A percentile compares a stretch with the other conserved stretches of the same genome.
These are phyloP conservation scores for Peziza echinospora DNA, from an alignment of 495 filamentous ascomycete genomes.

Conservation along the genomic window DNA sequence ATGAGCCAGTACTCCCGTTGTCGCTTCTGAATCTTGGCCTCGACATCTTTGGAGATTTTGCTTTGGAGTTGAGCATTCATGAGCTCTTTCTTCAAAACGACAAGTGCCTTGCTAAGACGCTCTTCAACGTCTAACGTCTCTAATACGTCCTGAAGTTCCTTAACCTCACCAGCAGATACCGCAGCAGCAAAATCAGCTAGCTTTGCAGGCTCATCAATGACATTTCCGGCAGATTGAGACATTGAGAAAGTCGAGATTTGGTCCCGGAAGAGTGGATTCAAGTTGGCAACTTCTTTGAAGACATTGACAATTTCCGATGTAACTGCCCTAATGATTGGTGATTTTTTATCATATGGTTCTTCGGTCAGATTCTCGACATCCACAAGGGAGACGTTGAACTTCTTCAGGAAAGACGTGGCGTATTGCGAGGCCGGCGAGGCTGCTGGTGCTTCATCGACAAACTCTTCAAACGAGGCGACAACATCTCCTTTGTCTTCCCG, in stretches of 20 bases:
- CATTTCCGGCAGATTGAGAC: constrained; percentile 79
- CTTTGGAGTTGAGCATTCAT: constrained; percentile 94
- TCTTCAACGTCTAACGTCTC: constrained; percentile 74
- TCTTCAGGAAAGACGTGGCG: constrained; percentile 74
- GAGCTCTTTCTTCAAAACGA: constrained; percentile 88
- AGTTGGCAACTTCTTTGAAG: constrained; percentile 82
- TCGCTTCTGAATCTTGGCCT: constrained; percentile 90
- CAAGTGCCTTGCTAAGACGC: constrained; percentile 66
- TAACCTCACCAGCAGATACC: constrained; percentile 69
- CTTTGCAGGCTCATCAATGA: constrained; percentile 83
- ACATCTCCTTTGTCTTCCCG: constrained; percentile 71
- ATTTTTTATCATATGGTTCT: constrained; percentile 74
- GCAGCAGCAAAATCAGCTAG: constrained; percentile 94
- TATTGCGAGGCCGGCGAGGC: constrained; percentile 37
- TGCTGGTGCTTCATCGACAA: constrained; percentile 25
- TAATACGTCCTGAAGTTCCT: constrained; percentile 87
- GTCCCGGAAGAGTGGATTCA: constrained; percentile 91
- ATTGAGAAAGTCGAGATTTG: constrained; percentile 96
- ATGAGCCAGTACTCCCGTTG: constrained; percentile 97
- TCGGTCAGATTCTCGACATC: constrained; percentile 85
- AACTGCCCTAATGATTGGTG: constrained; percentile 62
- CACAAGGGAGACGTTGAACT: constrained; percentile 76
- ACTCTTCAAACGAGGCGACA: constrained; percentile 92
- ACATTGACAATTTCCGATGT: constrained; percentile 96
- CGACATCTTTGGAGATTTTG: constrained; percentile 96